These are phyloP conservation scores for Papiliotrema flavescens DNA, from an alignment of 1,284 basidiomycete species.

Conservation along the genomic window DNA sequence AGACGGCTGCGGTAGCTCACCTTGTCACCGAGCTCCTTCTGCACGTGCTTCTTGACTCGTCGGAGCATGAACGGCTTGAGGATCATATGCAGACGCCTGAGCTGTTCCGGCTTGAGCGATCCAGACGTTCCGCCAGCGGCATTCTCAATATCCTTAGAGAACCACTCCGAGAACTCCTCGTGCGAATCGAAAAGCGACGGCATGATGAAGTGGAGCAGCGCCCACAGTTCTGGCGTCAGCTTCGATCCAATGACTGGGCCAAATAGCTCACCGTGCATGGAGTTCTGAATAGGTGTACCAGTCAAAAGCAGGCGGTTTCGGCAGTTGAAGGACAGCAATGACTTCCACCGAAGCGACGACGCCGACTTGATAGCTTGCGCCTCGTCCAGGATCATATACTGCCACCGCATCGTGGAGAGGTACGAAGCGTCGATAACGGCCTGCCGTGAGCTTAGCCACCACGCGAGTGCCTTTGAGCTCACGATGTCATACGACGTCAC, in stretches of 20 bases:
- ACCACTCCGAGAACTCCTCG: constrained; percentile 99
- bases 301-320: constrained; percentile 93
- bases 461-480: constrained; percentile 41
- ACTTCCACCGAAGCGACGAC: constrained; percentile 96
- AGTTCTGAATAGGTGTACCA: constrained; percentile 98
- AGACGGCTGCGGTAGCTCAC: constrained; percentile 47
- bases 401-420: constrained; percentile 97
- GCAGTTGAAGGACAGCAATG: constrained; percentile 90
- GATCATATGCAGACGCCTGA: constrained; percentile 96
- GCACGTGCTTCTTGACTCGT: constrained; percentile 95
- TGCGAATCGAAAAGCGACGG: constrained; percentile 98
- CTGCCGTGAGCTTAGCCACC: constrained; percentile 27
- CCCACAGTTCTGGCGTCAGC: constrained; percentile 83
- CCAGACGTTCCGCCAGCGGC: constrained; percentile 71
- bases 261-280: constrained; percentile 81
- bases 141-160: constrained; percentile 98
- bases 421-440: constrained; percentile 97
- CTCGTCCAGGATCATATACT: constrained; percentile 99
- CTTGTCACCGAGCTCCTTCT: constrained; percentile 99
- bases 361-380: constrained; percentile 99
- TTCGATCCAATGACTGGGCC: not conserved
- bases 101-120: constrained; percentile 85
- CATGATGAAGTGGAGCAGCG: constrained; percentile 99
- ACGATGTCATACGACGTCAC: constrained; percentile 97
- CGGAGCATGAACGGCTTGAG: constrained; percentile 99